A percentile compares a stretch with the other conserved stretches of the same genome.
These are phyloP conservation scores for Stereocaulon alpinum DNA, from an alignment of 495 filamentous ascomycete genomes.

Conservation along the genomic window DNA sequence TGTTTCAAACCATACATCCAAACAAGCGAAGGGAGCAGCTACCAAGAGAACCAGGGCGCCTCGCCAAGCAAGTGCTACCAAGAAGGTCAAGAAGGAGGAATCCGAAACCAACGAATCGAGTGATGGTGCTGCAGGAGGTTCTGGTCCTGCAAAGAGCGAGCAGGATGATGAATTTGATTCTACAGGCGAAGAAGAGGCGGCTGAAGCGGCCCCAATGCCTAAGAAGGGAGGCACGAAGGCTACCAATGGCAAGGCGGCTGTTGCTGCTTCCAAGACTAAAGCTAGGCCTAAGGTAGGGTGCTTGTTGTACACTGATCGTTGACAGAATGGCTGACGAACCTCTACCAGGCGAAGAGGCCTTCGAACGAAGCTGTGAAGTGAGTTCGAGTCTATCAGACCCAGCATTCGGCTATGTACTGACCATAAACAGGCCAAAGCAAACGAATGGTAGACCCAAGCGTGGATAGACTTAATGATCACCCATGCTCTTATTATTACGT, in stretches of 20 bases:
- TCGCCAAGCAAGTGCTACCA: conserved; percentile 2
- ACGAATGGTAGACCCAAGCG: conserved; percentile 1
- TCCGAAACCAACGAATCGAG: not conserved
- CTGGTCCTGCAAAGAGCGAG: not conserved
- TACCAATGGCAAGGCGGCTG: not conserved
- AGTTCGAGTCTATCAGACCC: not conserved
- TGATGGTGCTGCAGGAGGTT: not conserved
- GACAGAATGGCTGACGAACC: not conserved
- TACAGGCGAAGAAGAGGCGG: not conserved
- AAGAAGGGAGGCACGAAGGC: conserved; percentile 21
- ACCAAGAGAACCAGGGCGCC: not conserved
- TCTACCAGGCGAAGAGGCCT: not conserved
- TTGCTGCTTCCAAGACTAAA: not conserved
- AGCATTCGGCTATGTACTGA: not conserved
- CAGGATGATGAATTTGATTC: not conserved
- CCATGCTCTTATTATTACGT: too few species aligned
- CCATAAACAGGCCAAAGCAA: not conserved
- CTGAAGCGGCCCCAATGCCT: conserved; percentile 4
- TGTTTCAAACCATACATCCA: not conserved
- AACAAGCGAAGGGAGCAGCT: not conserved
- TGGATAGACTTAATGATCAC: not conserved
- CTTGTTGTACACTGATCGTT: not conserved
- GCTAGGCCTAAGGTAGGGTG: conserved; percentile 1
- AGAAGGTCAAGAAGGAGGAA: not conserved
- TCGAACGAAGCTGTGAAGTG: not conserved